phyloP scores from a whole-genome alignment of 352 stramenopile species.

The Thalassiosira hispida region DNA sequence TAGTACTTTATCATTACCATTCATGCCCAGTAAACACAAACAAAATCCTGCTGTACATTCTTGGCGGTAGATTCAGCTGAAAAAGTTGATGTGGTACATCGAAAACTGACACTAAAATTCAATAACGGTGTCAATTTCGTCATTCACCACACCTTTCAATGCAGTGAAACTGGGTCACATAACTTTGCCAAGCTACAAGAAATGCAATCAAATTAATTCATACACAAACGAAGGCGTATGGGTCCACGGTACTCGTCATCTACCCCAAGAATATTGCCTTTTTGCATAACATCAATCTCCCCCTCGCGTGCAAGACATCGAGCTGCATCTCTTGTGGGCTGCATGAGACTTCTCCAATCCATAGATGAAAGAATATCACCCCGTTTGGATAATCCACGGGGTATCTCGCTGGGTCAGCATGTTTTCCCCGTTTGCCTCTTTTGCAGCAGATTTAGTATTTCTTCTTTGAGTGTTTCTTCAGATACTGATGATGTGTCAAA shows the following conservation, averaged over 20 bases:
- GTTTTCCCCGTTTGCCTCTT: constrained; percentile 42
- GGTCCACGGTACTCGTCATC: constrained; percentile 52
- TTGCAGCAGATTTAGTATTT: constrained; percentile 43
- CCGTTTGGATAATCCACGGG: constrained; percentile 36
- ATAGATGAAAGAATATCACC: constrained; percentile 26
- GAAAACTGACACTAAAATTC: constrained; percentile 5
- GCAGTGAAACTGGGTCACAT: no score
- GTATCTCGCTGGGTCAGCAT: constrained; percentile 64
- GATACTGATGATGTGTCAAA: neutral
- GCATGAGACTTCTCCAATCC: constrained; percentile 54
- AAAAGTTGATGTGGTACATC: constrained; percentile 10
- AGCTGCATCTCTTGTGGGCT: constrained; percentile 45
- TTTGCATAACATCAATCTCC: constrained; percentile 47
- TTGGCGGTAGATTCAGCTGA: no score
- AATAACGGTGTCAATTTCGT: neutral
- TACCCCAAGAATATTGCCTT: constrained; percentile 26
- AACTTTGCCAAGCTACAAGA: no score
- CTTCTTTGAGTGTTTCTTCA: constrained; percentile 34
- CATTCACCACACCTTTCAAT: constrained; percentile 1
- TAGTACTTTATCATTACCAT: no score
- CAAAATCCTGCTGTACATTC: no score
- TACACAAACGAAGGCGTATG: constrained; percentile 42
- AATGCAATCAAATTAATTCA: constrained; percentile 3
- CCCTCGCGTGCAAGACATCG: constrained; percentile 30
- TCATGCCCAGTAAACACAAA: no score